phyloP scores from a whole-genome alignment of 2,329 filamentous ascomycete genomes.

The Trichoderma sp. region DNA sequence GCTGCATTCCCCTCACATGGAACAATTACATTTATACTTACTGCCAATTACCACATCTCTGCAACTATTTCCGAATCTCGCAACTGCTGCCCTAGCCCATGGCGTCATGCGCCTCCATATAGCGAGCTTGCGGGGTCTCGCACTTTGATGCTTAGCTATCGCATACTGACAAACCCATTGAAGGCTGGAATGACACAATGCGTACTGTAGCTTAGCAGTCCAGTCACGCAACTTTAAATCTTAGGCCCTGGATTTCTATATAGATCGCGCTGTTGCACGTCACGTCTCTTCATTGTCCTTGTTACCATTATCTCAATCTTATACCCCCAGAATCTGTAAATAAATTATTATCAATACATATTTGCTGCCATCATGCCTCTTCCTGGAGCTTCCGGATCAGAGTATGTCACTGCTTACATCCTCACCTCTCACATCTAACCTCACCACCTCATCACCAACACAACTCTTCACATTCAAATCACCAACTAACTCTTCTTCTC shows the following conservation, averaged over 20 bases:
- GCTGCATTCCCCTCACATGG: not conserved
- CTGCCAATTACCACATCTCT: too few relatives aligned
- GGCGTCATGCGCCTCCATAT: constrained; percentile 11
- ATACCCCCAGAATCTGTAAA: not conserved
- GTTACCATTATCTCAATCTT: not conserved
- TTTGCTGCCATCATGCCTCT: not conserved
- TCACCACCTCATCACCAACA: not conserved
- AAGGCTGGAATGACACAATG: not conserved
- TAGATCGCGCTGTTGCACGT: not conserved
- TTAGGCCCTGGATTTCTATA: not conserved
- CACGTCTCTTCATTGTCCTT: not conserved
- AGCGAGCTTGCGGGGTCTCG: constrained; percentile 11
- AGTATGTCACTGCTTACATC: not conserved
- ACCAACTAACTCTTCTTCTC: not conserved
- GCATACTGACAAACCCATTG: not conserved
- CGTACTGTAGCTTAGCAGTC: not conserved
- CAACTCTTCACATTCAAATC: not conserved
- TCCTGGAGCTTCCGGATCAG: not conserved
- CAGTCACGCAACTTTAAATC: not conserved
- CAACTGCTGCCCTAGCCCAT: not conserved
- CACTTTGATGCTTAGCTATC: not conserved
- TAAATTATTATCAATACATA: not conserved
- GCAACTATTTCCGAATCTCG: not conserved
- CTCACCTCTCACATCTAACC: not conserved
- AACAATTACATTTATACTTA: not conserved